Conservation (phyloP, 305 asterid species). For the Andrographis paniculata region DNA sequence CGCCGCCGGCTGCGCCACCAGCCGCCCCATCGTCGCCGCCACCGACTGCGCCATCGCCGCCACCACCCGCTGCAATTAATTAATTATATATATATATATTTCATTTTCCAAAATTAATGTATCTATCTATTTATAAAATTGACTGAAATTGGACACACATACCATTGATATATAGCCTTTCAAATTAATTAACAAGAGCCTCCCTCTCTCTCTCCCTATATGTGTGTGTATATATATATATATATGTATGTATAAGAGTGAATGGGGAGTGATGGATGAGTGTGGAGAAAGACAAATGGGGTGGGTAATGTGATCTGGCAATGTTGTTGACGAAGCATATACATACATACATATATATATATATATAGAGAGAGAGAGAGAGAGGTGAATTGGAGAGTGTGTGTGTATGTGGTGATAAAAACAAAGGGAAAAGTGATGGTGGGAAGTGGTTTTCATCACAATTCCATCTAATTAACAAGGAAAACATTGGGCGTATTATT, state of each 20-base stretch:
- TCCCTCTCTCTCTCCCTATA: too few relatives aligned
- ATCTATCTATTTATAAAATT: too few relatives aligned
- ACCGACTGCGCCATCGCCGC: conserved; percentile 27
- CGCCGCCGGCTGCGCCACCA: conserved; percentile 46
- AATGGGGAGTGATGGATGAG: too few relatives aligned
- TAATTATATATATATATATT: not conserved
- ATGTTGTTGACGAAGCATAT: not conserved
- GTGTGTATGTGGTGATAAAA: not conserved
- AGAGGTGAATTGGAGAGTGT: not conserved
- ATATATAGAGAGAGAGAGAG: not conserved
- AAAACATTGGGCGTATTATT: not conserved
- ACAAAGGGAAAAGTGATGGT: not conserved
- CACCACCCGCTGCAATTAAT: conserved; percentile 24
- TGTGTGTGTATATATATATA: too few relatives aligned
- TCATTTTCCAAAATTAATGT: too few relatives aligned
- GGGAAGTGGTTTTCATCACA: not conserved
- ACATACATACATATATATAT: not conserved
- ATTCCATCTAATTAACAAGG: not conserved
- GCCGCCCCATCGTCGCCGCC: conserved; percentile 27
- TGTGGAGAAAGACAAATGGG: too few relatives aligned
- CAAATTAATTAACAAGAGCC: too few relatives aligned
- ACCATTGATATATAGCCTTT: too few relatives aligned
- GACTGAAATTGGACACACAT: too few relatives aligned
- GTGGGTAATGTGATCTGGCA: too few relatives aligned
- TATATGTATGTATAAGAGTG: too few relatives aligned